Evolutionary conservation across 148 eudicot species (phyloP), one percentile per base, ranked within the genome.

Genomic region (Diospyros kaki): DNA sequence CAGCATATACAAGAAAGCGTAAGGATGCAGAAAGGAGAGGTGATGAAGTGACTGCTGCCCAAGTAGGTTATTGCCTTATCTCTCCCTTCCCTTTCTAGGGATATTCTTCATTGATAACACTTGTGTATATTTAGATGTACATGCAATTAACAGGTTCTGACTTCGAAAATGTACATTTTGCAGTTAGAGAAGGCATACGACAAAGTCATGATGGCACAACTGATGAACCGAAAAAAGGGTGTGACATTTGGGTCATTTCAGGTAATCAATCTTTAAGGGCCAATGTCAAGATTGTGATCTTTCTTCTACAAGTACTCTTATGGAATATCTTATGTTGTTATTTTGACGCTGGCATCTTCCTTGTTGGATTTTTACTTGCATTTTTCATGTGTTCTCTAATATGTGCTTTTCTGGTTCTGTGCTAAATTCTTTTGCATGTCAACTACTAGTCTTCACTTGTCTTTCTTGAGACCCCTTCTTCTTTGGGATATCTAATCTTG

Each of bases 101-200:
- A 39, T 17, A 60, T 66, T 53, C 11, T 54, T 48, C 6, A 18
- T 56, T 66, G 52, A 55, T 60, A 12, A 2, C 41, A 10, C 4
- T 39, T 5, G 15, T 71, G n/a, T 75, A 42, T 61, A 28, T 68
- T 9, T 14, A 39, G 50, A 9, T 44, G 28, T 42, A 5, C 56
- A 55, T 48, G 62, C 44, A 12, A 15, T 18, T 55, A 18, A 54
- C 51, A 42, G 58, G 41, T 56, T 12, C 42, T 39, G 56, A 5
- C 14, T 42, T 65, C 0, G 39, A 64, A 41, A 7, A 46, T 67
- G 8, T 70, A n/a, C 75, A 66, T 14, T 69, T 71, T 86, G 77
- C 90, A 94, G 98, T 83, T 94, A 76, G 97, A 92, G 65, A 83
- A 82, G 81, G 98, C 98, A 43, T 94, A 94, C 82, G 97, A 94